Conservation (phyloP, 78 protist genomes). For the Dictyostelium citrinum region DNA sequence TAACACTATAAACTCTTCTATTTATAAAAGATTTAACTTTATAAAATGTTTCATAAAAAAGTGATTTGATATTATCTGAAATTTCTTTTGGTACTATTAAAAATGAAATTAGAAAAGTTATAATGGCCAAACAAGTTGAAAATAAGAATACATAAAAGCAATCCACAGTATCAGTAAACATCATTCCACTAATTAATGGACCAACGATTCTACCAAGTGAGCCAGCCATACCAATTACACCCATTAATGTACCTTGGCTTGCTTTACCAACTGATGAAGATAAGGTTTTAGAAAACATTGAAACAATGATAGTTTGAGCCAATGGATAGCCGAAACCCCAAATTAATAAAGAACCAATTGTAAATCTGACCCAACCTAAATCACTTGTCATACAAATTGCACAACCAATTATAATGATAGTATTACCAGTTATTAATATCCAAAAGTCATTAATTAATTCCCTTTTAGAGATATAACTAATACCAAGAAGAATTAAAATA, state of each 20-base stretch:
- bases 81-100: constrained; percentile 2
- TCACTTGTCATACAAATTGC: background rate
- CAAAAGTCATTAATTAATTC: constrained; percentile 1
- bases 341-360: constrained; percentile 3
- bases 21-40: background rate
- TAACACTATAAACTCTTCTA: background rate
- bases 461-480: background rate
- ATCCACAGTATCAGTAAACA: background rate
- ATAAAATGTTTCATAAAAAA: no score
- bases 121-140: background rate
- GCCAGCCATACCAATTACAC: constrained; percentile 48
- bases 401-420: background rate
- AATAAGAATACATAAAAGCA: background rate
- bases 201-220: constrained; percentile 55
- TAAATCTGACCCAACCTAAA: background rate
- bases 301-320: constrained; percentile 27
- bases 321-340: constrained; percentile 24
- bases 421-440: constrained; percentile 1
- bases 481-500: background rate
- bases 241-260: constrained; percentile 57
- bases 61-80: background rate
- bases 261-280: background rate
- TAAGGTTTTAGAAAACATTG: constrained; percentile 23
- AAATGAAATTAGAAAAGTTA: background rate
- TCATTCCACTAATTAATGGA: background rate